Evolutionary conservation across 495 filamentous ascomycete genomes (phyloP).

Genomic region (Neurospora sp.): DNA sequence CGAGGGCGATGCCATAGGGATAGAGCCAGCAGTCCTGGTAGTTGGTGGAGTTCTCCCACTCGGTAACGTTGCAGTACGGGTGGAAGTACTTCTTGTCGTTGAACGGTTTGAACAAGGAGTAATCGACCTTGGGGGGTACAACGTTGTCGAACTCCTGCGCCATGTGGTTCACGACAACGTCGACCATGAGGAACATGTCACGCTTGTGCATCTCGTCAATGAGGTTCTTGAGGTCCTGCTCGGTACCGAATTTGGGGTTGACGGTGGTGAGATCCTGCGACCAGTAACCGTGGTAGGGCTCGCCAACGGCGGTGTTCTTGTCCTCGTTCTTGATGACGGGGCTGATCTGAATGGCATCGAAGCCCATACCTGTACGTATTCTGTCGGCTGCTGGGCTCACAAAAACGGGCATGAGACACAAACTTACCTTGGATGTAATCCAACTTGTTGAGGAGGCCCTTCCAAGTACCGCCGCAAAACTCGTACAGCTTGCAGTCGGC

Average conservation of each 20-base stretch:
- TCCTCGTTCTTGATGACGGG: slow-evolving; percentile 56
- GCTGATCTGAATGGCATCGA: slow-evolving; percentile 75
- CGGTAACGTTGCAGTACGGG: slow-evolving; percentile 49
- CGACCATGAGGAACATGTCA: slow-evolving; percentile 67
- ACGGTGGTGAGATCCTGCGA: slow-evolving; percentile 53
- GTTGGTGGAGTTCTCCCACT: slow-evolving; percentile 46
- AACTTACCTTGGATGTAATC: slow-evolving; percentile 24
- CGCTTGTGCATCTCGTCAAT: slow-evolving; percentile 50
- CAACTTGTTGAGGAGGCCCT: slow-evolving; percentile 21
- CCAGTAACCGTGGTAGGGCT: slow-evolving; percentile 72
- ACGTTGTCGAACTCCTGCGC: slow-evolving; percentile 43
- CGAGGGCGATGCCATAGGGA: slow-evolving; percentile 42
- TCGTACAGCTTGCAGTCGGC: slow-evolving; percentile 40
- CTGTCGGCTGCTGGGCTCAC: neutral
- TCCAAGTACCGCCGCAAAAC: slow-evolving; percentile 72
- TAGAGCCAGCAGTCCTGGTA: slow-evolving; percentile 55
- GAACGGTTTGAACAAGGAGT: slow-evolving; percentile 57
- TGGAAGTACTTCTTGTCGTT: slow-evolving; percentile 59
- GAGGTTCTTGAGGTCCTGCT: slow-evolving; percentile 52
- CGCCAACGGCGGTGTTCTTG: slow-evolving; percentile 37
- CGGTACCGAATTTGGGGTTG: slow-evolving; percentile 57
- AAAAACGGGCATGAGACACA: neutral
- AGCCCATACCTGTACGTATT: slow-evolving; percentile 61
- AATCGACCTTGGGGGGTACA: slow-evolving; percentile 44
- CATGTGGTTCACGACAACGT: slow-evolving; percentile 72